A percentile compares a stretch with the other conserved stretches of the same genome.
phyloP scores from a whole-genome alignment of 2,329 filamentous ascomycete genomes.

The Fonsecaea multimorphosa region DNA sequence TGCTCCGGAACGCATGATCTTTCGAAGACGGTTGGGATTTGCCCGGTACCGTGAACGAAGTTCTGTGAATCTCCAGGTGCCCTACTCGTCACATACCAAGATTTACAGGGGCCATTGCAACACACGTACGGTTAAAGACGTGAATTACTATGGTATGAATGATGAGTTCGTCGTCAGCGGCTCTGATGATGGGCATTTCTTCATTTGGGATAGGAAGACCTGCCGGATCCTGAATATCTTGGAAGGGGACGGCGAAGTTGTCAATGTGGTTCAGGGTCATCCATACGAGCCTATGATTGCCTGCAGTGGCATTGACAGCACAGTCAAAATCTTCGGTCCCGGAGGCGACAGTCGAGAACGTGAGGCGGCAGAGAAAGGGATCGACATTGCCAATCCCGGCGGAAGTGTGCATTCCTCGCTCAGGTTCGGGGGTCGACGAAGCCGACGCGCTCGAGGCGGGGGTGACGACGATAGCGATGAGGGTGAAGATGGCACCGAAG shows the following conservation, averaged over 20 bases:
- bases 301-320: slow-evolving; percentile 70
- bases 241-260: slow-evolving; percentile 71
- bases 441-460: slow-evolving; percentile 26
- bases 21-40: slow-evolving; percentile 58
- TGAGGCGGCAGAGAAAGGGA: slow-evolving; percentile 61
- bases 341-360: slow-evolving; percentile 60
- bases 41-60: slow-evolving; percentile 55
- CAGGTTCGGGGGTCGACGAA: slow-evolving; percentile 40
- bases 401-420: slow-evolving; percentile 47
- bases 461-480: slow-evolving; percentile 31
- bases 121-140: slow-evolving; percentile 70
- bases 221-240: slow-evolving; percentile 67
- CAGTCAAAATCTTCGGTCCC: slow-evolving; percentile 71
- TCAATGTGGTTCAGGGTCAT: slow-evolving; percentile 72
- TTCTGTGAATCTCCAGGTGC: slow-evolving; percentile 60
- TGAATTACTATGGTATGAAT: slow-evolving; percentile 70
- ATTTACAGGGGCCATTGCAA: slow-evolving; percentile 70
- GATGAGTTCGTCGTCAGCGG: slow-evolving; percentile 73
- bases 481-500: slow-evolving; percentile 9
- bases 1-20: slow-evolving; percentile 41
- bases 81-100: slow-evolving; percentile 63
- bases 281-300: slow-evolving; percentile 71
- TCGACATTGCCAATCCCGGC: slow-evolving; percentile 62
- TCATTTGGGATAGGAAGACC: slow-evolving; percentile 72
- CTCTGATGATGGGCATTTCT: slow-evolving; percentile 69